Conservation (phyloP, 2,329 filamentous ascomycete species). For the Clathrospora elynae region DNA sequence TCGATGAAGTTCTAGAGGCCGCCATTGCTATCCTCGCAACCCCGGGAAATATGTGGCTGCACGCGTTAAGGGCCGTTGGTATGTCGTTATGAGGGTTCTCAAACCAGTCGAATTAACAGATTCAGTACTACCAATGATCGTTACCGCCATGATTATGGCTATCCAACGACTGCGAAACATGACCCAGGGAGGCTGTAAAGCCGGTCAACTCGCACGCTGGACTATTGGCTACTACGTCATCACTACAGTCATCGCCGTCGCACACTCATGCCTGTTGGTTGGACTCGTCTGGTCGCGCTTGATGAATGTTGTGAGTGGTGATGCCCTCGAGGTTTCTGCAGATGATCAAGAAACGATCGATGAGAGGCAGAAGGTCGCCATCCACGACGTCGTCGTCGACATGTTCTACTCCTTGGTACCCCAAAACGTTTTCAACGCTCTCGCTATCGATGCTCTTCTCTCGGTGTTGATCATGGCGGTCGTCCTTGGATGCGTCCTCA, state of each 20-base stretch:
- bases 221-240: constrained; percentile 58
- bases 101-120: constrained; percentile 1
- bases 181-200: constrained; percentile 49
- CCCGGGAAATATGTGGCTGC: constrained; percentile 58
- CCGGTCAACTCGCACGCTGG: constrained; percentile 53
- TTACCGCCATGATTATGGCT: constrained; percentile 59
- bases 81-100: constrained; percentile 20
- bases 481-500: constrained; percentile 56
- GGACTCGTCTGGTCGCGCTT: constrained; percentile 56
- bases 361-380: constrained; percentile 42
- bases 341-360: constrained; percentile 42
- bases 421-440: constrained; percentile 54
- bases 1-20: constrained; percentile 52
- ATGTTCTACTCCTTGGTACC: constrained; percentile 59
- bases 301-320: constrained; percentile 49
- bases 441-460: constrained; percentile 56
- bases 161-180: constrained; percentile 57
- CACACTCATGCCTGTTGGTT: constrained; percentile 55
- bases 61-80: constrained; percentile 57
- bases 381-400: constrained; percentile 54
- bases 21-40: constrained; percentile 54
- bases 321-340: constrained; percentile 41
- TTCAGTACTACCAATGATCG: constrained; percentile 58
- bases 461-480: constrained; percentile 56
- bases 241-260: constrained; percentile 58